Conservation (phyloP, 2,329 filamentous ascomycete genomes). For the Beauveria australis region DNA sequence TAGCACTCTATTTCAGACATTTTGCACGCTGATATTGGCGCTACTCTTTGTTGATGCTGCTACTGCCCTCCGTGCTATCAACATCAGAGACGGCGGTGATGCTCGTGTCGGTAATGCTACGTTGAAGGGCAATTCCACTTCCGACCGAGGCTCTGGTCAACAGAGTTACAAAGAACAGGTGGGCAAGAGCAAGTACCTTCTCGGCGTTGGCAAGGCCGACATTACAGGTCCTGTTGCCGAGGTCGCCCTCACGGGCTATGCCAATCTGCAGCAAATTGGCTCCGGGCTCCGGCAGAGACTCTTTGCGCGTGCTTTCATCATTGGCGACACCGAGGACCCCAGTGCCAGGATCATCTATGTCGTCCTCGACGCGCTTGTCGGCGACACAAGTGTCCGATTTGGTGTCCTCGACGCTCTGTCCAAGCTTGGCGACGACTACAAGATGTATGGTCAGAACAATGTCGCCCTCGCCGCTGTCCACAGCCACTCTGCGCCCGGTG, state of each 20-base stretch:
- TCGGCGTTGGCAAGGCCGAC: slow-evolving; percentile 50
- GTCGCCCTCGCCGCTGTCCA: slow-evolving; percentile 88
- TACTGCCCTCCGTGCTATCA: background rate
- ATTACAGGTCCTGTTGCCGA: slow-evolving; percentile 76
- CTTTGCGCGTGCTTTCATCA: slow-evolving; percentile 82
- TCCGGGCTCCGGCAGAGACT: slow-evolving; percentile 79
- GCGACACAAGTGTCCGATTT: slow-evolving; percentile 78
- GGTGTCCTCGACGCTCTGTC: slow-evolving; percentile 71
- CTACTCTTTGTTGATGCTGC: background rate
- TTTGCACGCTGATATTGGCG: background rate
- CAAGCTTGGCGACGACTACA: slow-evolving; percentile 62
- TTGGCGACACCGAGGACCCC: slow-evolving; percentile 58
- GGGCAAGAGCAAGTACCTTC: slow-evolving; percentile 32
- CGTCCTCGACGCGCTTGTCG: slow-evolving; percentile 77
- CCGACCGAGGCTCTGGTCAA: background rate
- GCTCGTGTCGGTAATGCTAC: background rate
- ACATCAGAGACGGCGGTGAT: background rate
- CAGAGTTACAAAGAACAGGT: background rate
- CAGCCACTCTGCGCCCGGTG: slow-evolving; percentile 83
- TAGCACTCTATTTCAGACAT: background rate
- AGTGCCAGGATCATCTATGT: slow-evolving; percentile 75
- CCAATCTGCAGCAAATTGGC: slow-evolving; percentile 73
- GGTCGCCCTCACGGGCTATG: slow-evolving; percentile 87
- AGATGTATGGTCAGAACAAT: slow-evolving; percentile 69
- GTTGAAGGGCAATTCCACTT: background rate